Evolutionary conservation across 2,329 filamentous ascomycete genomes (phyloP), one percentile per base, ranked within the genome.

Genomic region (Neophaeococcomyces aloes): DNA sequence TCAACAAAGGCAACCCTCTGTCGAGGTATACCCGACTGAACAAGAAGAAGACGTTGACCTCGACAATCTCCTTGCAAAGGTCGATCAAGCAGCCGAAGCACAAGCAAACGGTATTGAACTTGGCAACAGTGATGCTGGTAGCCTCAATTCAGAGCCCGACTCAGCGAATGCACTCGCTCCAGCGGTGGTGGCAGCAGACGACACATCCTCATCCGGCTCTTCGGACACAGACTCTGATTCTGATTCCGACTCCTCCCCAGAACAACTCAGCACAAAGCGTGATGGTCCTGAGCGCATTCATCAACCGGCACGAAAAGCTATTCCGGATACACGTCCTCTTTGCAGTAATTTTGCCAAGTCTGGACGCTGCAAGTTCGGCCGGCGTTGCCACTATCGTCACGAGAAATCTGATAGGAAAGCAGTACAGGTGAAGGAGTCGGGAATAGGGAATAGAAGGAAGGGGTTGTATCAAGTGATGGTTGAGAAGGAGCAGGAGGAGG

Each of bases 401-500:
- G 65, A 68, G 21, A 44, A 35, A 5, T 30, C 29, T 11, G 34
- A 13, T 21, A 59, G 2, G 58, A 62, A 39, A 13, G 61, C 61
- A 48, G 11, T 51, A n/a, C 59, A 58, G 7, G 44, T 30, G 40
- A 57, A 57, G 48, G 55, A 55, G 45, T 55, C 8, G 29, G 43
- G 44, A 25, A 44, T 31, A 47, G 43, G 41, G 42, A 29, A 30
- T 31, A 38, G 40, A 23, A 47, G 64, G 46, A 65, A 68, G 52
- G 62, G 65, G 23, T 56, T 71, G 39, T 62, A 64, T 42, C 64
- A 69, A 48, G 58, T 64, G 63, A 60, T 70, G 44, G 51, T 69
- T 32, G 62, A 61, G 27, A 62, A 61, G 38, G 63, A 69, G 52
- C 60, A 61, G 40, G 60, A 65, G 44, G 65, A 69, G 23, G 62